phyloP scores from a whole-genome alignment of 805 yeast species.

The Candida nonsorbophila region DNA sequence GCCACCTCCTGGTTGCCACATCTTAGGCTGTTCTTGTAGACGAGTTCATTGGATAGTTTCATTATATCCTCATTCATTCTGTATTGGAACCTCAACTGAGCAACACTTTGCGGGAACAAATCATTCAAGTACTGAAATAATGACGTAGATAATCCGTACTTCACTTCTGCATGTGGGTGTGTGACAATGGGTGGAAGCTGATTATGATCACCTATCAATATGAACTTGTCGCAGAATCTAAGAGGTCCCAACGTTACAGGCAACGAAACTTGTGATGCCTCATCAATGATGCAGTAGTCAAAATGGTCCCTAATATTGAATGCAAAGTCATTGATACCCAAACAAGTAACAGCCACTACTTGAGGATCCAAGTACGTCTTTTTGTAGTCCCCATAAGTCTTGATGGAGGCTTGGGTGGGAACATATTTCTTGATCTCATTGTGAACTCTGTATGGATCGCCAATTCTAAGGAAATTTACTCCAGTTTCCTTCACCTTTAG shows the following conservation, averaged over 20 bases:
- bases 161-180: constrained; percentile 55
- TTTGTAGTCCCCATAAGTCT: constrained; percentile 41
- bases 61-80: constrained; percentile 90
- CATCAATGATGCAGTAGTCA: constrained; percentile 94
- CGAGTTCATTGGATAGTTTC: constrained; percentile 71
- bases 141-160: constrained; percentile 62
- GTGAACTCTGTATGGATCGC: constrained; percentile 56
- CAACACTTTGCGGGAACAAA: constrained; percentile 67
- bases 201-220: constrained; percentile 93
- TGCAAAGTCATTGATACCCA: constrained; percentile 64
- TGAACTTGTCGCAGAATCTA: constrained; percentile 67
- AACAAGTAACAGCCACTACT: constrained; percentile 85
- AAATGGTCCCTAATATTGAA: constrained; percentile 53
- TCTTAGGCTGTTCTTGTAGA: constrained; percentile 68
- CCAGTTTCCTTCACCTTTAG: constrained; percentile 50
- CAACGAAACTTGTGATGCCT: constrained; percentile 91
- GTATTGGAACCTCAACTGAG: constrained; percentile 76
- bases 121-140: constrained; percentile 74
- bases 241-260: constrained; percentile 91
- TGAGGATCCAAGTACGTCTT: constrained; percentile 49
- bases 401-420: constrained; percentile 33
- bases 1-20: constrained; percentile 72
- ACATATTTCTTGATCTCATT: constrained; percentile 51
- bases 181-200: constrained; percentile 88
- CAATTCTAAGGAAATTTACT: constrained; percentile 58